These are phyloP conservation scores for Populus tremula DNA, from an alignment of 345 rosid genomes.

Conservation along the genomic window DNA sequence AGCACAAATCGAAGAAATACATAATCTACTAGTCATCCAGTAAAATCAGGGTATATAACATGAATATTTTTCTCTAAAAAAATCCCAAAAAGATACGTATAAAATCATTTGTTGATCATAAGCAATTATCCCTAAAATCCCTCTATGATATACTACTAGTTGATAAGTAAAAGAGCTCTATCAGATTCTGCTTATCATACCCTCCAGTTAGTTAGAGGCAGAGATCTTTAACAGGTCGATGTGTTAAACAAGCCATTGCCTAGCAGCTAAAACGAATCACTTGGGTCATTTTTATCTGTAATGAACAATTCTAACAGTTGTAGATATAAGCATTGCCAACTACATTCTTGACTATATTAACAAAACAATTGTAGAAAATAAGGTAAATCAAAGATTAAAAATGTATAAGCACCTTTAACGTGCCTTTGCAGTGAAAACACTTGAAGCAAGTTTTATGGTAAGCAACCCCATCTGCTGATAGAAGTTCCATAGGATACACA, in stretches of 20 bases:
- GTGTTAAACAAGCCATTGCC: neutral
- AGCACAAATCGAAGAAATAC: constrained; percentile 6
- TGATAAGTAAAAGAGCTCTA: neutral
- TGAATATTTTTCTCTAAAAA: neutral
- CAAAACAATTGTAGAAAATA: neutral
- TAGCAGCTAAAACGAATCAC: neutral
- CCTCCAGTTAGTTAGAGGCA: neutral
- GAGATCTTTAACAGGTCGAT: neutral
- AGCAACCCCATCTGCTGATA: constrained; percentile 85
- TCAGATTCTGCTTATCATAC: neutral
- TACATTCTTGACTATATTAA: neutral
- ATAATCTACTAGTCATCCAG: neutral
- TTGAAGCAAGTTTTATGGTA: constrained; percentile 95
- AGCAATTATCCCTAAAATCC: neutral
- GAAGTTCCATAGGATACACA: constrained; percentile 87
- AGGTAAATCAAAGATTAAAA: neutral
- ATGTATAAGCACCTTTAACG: constrained; percentile 49
- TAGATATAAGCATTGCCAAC: neutral
- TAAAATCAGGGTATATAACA: neutral
- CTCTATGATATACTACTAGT: neutral
- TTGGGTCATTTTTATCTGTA: neutral
- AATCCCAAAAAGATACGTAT: neutral
- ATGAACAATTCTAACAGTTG: neutral
- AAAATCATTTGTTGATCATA: neutral
- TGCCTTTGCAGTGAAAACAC: constrained; percentile 95